A percentile compares a stretch with the other conserved stretches of the same genome.
phyloP scores from a whole-genome alignment of 2,329 filamentous ascomycete species.

The Botrytis fabae region DNA sequence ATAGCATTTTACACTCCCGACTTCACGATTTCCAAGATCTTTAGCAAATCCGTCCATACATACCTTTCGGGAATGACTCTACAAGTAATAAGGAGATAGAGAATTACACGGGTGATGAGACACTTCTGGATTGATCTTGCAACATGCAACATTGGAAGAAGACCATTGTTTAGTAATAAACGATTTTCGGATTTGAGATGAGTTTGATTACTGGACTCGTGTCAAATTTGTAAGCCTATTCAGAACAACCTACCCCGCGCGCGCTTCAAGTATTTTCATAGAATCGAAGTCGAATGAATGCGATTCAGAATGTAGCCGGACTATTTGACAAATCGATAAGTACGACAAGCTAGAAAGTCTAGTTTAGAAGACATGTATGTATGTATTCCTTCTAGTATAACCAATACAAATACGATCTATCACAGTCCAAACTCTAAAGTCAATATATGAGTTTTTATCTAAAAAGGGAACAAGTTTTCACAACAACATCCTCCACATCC shows the following conservation, averaged over 20 bases:
- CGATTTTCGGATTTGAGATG: not conserved
- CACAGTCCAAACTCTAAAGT: not conserved
- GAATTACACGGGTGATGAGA: not conserved
- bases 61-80: not conserved
- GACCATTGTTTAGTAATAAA: not conserved
- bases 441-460: not conserved
- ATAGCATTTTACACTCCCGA: not conserved
- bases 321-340: not conserved
- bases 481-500: not conserved
- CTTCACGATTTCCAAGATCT: not conserved
- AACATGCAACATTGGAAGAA: not conserved
- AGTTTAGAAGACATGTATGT: not conserved
- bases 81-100: not conserved
- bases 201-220: not conserved
- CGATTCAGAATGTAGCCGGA: not conserved
- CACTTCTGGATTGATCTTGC: not conserved
- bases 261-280: not conserved
- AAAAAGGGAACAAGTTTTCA: not conserved
- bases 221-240: rapidly evolving
- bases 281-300: not conserved
- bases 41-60: not conserved
- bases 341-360: not conserved
- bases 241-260: too few relatives aligned
- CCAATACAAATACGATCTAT: not conserved
- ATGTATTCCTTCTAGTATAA: not conserved